Evolutionary conservation across 768 basidiomycete genomes (phyloP), one percentile per base, ranked within the genome.

Genomic region (Cystofilobasidium ferigula): DNA sequence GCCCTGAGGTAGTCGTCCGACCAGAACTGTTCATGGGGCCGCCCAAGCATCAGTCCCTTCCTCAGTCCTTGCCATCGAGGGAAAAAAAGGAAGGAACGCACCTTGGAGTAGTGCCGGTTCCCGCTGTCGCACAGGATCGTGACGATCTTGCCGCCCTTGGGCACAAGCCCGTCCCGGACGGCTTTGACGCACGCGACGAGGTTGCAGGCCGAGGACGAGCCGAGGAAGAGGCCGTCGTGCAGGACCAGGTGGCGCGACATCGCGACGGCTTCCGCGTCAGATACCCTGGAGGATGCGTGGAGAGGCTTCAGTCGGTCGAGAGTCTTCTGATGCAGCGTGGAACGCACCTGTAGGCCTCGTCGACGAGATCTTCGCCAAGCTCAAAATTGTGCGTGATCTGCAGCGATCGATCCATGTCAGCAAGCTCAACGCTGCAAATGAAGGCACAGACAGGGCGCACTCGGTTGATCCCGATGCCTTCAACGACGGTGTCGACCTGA

Each of bases 171-270:
- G 85, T 86, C 16, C 82, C 82, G 79, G 83, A 68, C 67, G 16
- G 61, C 67, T 71, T 87, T 86, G 54, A 95, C 81, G 70, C 88
- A 90, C 1, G 94, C 88, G n/a, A 95, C 83, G 43, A 99, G 80
- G 73, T 98, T 99, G 74, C 91, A 93, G 0, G 95, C 94, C 71
- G 89, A 93, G 67, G 90, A 94, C 0, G 93, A 97, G 18, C 95
- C 95, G 34, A 98, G 80, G 78, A 93, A 98, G 32, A 99, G 79
- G 0, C 95, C 95, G 70, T 98, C 94, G 63, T 88, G 80, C 58
- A 86, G 79, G 5, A 95, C 90, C 24, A 99, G 82, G 74, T 91
- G 91, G 13, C 93, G 85, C 1, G 92, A 87, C 94, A 98, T 98
- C 10, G 87, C 84, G 26, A 98, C 89, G 0, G 94, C 94, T 76